These are phyloP conservation scores for Psophocarpus tetragonolobus DNA, from an alignment of 306 rosid genomes.

Conservation along the genomic window DNA sequence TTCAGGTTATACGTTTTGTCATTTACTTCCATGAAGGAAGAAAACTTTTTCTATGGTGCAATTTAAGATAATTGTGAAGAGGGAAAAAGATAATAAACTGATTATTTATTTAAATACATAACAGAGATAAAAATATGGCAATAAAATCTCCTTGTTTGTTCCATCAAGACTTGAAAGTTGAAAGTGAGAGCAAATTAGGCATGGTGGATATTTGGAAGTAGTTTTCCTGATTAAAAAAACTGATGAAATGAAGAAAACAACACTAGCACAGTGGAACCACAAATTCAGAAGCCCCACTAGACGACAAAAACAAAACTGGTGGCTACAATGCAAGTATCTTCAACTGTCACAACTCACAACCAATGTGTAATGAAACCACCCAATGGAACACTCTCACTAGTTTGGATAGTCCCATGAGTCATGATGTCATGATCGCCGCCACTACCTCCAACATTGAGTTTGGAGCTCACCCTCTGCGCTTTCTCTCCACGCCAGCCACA, in stretches of 20 bases:
- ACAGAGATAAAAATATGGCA: too few relatives aligned
- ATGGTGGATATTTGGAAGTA: background rate
- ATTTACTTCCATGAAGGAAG: too few relatives aligned
- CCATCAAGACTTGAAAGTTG: too few relatives aligned
- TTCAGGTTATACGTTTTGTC: too few relatives aligned
- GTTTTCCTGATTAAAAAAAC: background rate
- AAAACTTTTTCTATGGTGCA: too few relatives aligned
- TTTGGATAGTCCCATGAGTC: background rate
- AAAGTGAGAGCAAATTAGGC: too few relatives aligned
- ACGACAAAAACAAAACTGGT: constrained; percentile 30
- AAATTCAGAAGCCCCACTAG: background rate
- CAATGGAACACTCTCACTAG: background rate
- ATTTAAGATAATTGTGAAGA: too few relatives aligned
- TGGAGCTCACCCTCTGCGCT: constrained; percentile 33
- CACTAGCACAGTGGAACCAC: constrained; percentile 14
- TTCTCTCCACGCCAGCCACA: constrained; percentile 1
- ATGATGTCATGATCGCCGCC: constrained; percentile 22
- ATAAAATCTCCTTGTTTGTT: too few relatives aligned
- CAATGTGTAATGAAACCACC: background rate
- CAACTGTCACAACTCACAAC: background rate
- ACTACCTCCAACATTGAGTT: constrained; percentile 33
- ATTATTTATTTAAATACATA: too few relatives aligned
- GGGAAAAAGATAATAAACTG: too few relatives aligned
- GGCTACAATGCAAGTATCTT: constrained; percentile 6
- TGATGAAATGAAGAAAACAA: constrained; percentile 6